These are phyloP conservation scores for Geotrichum fermentans DNA, from an alignment of 1,139 yeast genomes.

Conservation along the genomic window DNA sequence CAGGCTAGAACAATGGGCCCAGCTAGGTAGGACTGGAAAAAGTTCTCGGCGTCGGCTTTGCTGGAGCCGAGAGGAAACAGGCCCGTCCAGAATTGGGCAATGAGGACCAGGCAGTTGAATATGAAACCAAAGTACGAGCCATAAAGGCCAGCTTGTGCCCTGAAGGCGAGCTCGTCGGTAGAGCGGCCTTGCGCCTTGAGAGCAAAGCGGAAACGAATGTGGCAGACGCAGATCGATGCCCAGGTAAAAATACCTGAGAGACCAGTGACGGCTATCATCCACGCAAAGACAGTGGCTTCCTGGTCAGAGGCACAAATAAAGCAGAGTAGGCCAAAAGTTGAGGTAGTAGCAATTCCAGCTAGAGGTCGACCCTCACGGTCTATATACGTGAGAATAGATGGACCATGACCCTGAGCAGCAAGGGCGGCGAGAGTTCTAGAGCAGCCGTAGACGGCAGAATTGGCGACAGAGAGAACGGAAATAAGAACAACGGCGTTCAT, in stretches of 20 bases:
- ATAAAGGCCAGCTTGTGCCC: conserved; percentile 59
- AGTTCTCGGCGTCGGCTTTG: conserved; percentile 42
- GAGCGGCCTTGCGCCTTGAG: conserved; percentile 60
- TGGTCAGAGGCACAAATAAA: conserved; percentile 63
- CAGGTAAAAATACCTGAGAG: conserved; percentile 80
- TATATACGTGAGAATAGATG: conserved; percentile 64
- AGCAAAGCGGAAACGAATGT: conserved; percentile 74
- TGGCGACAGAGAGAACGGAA: conserved; percentile 67
- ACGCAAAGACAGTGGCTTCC: conserved; percentile 65
- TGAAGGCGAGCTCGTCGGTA: conserved; percentile 61
- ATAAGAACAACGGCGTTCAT: conserved; percentile 68
- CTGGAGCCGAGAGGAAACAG: conserved; percentile 57
- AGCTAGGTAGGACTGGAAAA: conserved; percentile 54
- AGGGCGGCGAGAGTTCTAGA: conserved; percentile 79
- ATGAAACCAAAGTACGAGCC: conserved; percentile 66
- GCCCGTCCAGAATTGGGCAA: conserved; percentile 81
- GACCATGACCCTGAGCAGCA: conserved; percentile 79
- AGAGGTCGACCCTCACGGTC: conserved; percentile 74
- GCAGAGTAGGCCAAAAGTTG: conserved; percentile 60
- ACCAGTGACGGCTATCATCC: conserved; percentile 82
- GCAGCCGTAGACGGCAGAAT: conserved; percentile 71
- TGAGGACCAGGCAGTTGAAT: conserved; percentile 58
- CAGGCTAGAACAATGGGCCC: conserved; percentile 48
- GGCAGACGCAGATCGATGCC: conserved; percentile 73
- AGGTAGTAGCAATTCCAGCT: conserved; percentile 55